These are phyloP conservation scores for Cyberlindnera nakhonratchasimensis DNA, from an alignment of 805 yeast species.

Conservation along the genomic window DNA sequence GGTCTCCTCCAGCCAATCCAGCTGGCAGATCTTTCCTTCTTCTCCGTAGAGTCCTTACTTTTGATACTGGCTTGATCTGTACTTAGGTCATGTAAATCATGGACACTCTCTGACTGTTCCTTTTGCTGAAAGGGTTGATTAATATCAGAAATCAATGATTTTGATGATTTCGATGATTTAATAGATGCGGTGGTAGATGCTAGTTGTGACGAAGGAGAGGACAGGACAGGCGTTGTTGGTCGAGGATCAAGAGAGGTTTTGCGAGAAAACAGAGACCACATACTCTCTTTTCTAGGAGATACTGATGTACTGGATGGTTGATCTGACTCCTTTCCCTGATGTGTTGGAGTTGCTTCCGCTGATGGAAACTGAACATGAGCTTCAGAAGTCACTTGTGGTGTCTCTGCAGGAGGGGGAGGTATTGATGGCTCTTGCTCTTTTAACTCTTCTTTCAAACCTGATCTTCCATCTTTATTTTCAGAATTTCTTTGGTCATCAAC, in stretches of 20 bases:
- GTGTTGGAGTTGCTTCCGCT: slow-evolving; percentile 1
- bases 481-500: neutral
- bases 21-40: slow-evolving; percentile 7
- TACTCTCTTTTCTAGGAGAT: slow-evolving; percentile 12
- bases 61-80: slow-evolving; percentile 8
- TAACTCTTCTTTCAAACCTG: neutral
- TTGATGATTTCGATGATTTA: slow-evolving; percentile 5
- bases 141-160: slow-evolving; percentile 1
- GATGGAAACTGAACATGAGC: neutral
- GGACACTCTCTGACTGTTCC: neutral
- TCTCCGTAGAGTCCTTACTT: slow-evolving; percentile 11
- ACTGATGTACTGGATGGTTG: neutral
- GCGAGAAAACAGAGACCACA: slow-evolving; percentile 16
- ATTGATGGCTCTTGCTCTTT: neutral
- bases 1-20: slow-evolving; percentile 28
- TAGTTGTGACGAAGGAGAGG: neutral
- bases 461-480: neutral
- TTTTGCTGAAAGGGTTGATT: neutral
- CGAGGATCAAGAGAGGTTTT: slow-evolving; percentile 5
- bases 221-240: neutral
- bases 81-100: neutral
- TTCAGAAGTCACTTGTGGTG: neutral
- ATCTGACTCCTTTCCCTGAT: neutral
- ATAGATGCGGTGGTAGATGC: slow-evolving; percentile 10
- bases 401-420: neutral